Base-by-base conservation (phyloP, 2,329 filamentous ascomycete species). In the Clonostachys rosea region DNA sequence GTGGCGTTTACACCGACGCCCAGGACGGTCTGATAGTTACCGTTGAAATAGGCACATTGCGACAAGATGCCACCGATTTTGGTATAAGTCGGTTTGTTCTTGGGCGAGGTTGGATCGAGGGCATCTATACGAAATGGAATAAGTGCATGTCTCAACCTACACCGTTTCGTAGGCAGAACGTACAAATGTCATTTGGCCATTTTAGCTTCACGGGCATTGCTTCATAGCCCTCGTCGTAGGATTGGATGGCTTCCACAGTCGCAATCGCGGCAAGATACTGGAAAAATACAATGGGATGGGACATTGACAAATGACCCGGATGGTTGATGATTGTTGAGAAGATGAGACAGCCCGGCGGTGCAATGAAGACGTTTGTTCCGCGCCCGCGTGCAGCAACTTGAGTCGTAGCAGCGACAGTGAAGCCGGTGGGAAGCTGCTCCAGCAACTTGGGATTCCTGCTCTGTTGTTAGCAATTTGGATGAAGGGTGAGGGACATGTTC, bases 121-220 rank as follows among this genome's bases (percentile, higher is more conserved):
- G 85, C 86, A 59, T 90, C 81, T 81, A 48, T n/a, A 35, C 8
- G 30, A 18, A 14, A 14, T 43, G 66, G 8, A 30, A 30, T 30
- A 30, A 30, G 24, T 30, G 24, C 24, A 30, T 10, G 24, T 10
- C 24, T 30, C 67, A 56, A 73, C 71, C 33, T 14, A 46, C 24
- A 10, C 30, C 35, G 37, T 46, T 34, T n/a, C 16, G 33, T 16
- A 18, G 16, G 24, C 30, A 4, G 9, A 5, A 66, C 76, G 64
- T 66, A 84, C 83, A 92, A 47, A 99, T 89, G 61, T 99, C 94
- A 59, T 99, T 99, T 11, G 94, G 94, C 94, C 94, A 99, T 66
- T 99, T 99, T 34, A 99, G 70, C 62, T 88, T 91, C 39, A 99
- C 77, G 1, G 89, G 88, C 5, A 97, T 65, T 0, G 81, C 73